phyloP scores from a whole-genome alignment of 1,139 yeast genomes.

The Barnettozyma hawaiiensis region DNA sequence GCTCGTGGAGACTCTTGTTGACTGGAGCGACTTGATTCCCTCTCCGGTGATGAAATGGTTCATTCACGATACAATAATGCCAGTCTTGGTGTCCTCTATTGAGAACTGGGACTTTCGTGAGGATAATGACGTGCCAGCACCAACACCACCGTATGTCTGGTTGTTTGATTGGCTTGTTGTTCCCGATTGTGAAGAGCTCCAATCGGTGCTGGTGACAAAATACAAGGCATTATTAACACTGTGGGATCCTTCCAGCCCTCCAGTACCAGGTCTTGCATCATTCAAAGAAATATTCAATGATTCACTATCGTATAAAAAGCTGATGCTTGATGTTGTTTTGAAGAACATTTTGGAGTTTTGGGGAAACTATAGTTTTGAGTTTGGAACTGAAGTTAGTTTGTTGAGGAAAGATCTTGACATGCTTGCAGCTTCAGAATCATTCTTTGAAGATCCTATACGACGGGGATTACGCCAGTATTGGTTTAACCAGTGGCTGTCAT shows the following conservation, averaged over 20 bases:
- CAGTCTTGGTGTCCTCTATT: slow-evolving; percentile 33
- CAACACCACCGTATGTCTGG: slow-evolving; percentile 35
- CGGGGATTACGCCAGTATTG: slow-evolving; percentile 27
- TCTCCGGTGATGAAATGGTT: slow-evolving; percentile 28
- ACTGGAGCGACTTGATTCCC: slow-evolving; percentile 39
- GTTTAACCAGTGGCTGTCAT: slow-evolving; percentile 4
- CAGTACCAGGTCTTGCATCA: slow-evolving; percentile 29
- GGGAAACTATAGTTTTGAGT: not conserved
- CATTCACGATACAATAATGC: slow-evolving; percentile 29
- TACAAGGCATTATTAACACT: slow-evolving; percentile 27
- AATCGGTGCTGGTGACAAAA: slow-evolving; percentile 28
- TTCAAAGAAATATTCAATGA: slow-evolving; percentile 37
- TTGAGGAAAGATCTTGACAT: not conserved
- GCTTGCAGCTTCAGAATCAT: not conserved
- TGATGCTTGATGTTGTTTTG: slow-evolving; percentile 18
- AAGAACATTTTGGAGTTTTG: slow-evolving; percentile 1
- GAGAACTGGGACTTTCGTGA: slow-evolving; percentile 31
- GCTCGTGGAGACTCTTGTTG: slow-evolving; percentile 33
- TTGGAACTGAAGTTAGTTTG: not conserved
- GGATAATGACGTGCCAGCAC: not conserved
- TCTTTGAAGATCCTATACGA: slow-evolving; percentile 27
- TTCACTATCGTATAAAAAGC: slow-evolving; percentile 24
- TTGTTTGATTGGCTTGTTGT: slow-evolving; percentile 42
- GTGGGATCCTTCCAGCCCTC: slow-evolving; percentile 32
- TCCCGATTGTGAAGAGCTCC: slow-evolving; percentile 25